Conservation (phyloP, 257 asterid species). For the Mitragyna speciosa region DNA sequence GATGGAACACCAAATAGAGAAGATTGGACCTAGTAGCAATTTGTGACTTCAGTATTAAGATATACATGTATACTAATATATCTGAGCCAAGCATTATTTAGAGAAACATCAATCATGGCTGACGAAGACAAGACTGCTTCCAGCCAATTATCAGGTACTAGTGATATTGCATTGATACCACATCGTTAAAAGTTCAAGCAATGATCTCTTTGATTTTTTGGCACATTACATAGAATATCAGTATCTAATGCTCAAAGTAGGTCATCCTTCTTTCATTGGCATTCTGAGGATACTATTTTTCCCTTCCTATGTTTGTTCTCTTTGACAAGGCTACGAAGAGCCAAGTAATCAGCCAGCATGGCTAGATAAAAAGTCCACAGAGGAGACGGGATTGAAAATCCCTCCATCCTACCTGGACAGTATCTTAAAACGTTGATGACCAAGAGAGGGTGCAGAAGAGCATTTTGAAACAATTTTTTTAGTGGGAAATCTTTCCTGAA, state of each 20-base stretch:
- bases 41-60: not conserved
- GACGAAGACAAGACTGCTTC: not conserved
- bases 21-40: conserved; percentile 7
- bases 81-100: not conserved
- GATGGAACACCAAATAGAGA: conserved; percentile 1
- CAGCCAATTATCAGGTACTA: not conserved
- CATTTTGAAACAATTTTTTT: not conserved
- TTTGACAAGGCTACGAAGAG: not conserved
- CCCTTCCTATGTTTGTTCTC: not conserved
- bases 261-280: not conserved
- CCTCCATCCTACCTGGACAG: not conserved
- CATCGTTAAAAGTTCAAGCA: not conserved
- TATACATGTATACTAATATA: not conserved
- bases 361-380: not conserved
- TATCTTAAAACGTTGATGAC: not conserved
- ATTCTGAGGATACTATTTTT: not conserved
- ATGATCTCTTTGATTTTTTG: not conserved
- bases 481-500: not conserved
- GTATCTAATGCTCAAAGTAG: not conserved
- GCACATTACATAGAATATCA: not conserved
- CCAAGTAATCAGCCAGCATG: not conserved
- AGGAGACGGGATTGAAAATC: not conserved
- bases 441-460: not conserved
- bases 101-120: conserved; percentile 3
- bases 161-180: not conserved